phyloP scores from a whole-genome alignment of 257 asterid species.

The Anisodus acutangulus region DNA sequence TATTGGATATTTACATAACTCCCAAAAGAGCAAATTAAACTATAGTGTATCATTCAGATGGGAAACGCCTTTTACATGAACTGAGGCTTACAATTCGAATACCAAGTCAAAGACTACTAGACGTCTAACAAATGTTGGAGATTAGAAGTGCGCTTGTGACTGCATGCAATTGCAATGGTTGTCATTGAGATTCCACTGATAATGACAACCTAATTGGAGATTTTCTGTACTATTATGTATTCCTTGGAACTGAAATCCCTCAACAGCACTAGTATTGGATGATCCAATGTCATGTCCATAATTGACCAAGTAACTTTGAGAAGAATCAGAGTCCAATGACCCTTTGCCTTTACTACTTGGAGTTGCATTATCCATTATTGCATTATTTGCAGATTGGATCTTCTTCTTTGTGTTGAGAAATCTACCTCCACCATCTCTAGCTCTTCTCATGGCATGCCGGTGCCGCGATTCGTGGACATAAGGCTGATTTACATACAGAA shows the following conservation, averaged over 20 bases:
- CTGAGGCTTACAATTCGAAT: neutral
- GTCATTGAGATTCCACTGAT: conserved; percentile 30
- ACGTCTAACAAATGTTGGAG: neutral
- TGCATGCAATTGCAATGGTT: conserved; percentile 6
- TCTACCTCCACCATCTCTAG: conserved; percentile 83
- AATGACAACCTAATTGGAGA: conserved; percentile 24
- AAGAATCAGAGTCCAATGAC: neutral
- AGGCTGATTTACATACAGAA: conserved; percentile 49
- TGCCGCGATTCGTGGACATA: conserved; percentile 90
- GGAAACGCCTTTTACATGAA: neutral
- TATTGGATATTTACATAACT: neutral
- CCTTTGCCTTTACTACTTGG: conserved; percentile 16
- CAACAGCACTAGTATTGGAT: neutral
- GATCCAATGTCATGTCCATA: conserved; percentile 18
- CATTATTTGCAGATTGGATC: neutral
- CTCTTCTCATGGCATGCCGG: conserved; percentile 75
- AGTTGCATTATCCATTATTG: neutral
- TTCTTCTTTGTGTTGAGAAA: conserved; percentile 69
- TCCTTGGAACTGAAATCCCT: conserved; percentile 20
- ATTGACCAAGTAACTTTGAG: neutral
- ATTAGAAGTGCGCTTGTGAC: neutral
- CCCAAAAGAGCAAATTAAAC: neutral
- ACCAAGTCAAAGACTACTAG: neutral
- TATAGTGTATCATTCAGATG: conserved; percentile 21
- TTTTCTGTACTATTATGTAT: conserved; percentile 5